Conservation (phyloP, 768 basidiomycete species). For the Rhodotorula kratochvilovae region DNA sequence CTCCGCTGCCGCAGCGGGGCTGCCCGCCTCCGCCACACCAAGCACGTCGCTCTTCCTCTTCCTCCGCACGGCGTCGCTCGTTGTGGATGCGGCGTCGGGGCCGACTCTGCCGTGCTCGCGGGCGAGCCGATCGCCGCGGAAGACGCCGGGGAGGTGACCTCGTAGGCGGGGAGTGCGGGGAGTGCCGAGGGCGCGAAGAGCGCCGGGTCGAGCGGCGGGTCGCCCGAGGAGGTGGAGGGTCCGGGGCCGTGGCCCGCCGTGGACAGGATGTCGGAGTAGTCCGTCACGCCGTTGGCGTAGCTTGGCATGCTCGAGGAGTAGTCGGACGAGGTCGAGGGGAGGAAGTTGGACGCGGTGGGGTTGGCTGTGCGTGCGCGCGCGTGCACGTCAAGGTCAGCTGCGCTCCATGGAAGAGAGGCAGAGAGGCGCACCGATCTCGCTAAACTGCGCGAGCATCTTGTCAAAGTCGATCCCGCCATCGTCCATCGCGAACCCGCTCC, state of each 20-base stretch:
- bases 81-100: not conserved
- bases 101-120: not conserved
- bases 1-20: not conserved
- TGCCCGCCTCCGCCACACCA: not conserved
- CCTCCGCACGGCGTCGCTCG: not conserved
- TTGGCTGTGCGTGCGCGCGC: not conserved
- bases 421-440: slow-evolving; percentile 6
- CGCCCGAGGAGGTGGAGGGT: not conserved
- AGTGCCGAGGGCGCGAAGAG: not conserved
- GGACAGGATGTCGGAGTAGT: slow-evolving; percentile 26
- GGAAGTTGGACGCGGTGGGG: not conserved
- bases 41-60: slow-evolving; percentile 33
- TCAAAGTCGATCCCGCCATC: slow-evolving; percentile 30
- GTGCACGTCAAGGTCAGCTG: no score
- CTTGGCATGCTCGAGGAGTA: not conserved
- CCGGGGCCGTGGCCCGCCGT: not conserved
- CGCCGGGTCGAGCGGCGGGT: not conserved
- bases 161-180: slow-evolving; percentile 1
- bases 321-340: not conserved
- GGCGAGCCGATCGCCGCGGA: not conserved
- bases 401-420: no score
- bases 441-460: slow-evolving; percentile 35
- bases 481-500: not conserved
- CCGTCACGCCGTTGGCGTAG: slow-evolving; percentile 7
- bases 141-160: slow-evolving; percentile 11